Conservation (phyloP, 148 eudicot species). For the Persicaria tinctoria region DNA sequence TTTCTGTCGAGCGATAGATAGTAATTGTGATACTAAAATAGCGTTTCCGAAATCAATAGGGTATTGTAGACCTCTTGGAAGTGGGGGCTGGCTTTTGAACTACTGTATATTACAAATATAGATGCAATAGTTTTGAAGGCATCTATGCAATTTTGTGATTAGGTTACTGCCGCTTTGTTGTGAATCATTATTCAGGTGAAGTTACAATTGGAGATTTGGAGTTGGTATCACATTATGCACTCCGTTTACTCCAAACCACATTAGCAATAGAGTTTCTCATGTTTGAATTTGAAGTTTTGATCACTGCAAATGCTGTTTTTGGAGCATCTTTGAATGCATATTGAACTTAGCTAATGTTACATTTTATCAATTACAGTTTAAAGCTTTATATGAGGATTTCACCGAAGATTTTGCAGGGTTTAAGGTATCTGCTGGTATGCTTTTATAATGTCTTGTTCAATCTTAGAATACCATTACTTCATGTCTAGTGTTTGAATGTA, state of each 20-base stretch:
- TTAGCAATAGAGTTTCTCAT: neutral
- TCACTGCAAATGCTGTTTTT: neutral
- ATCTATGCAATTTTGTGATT: too few relatives aligned
- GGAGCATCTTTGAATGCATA: neutral
- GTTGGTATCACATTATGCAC: neutral
- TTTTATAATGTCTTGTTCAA: conserved; percentile 2
- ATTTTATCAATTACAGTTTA: conserved; percentile 41
- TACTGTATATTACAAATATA: neutral
- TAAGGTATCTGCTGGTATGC: conserved; percentile 88
- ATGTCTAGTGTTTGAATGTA: neutral
- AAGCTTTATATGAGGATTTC: conserved; percentile 57
- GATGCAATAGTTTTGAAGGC: too few relatives aligned
- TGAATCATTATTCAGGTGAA: neutral
- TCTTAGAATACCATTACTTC: neutral
- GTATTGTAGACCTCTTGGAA: neutral
- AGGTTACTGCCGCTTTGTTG: neutral
- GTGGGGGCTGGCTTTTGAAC: neutral
- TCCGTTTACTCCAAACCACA: neutral
- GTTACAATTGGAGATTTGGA: neutral
- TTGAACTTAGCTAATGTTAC: conserved; percentile 4
- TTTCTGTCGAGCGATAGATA: neutral
- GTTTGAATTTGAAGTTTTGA: neutral
- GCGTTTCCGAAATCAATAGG: neutral
- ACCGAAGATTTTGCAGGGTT: conserved; percentile 59
- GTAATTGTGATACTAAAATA: neutral